Conservation (phyloP, 805 yeast species). For the Saccharomycopsis schoenii region DNA sequence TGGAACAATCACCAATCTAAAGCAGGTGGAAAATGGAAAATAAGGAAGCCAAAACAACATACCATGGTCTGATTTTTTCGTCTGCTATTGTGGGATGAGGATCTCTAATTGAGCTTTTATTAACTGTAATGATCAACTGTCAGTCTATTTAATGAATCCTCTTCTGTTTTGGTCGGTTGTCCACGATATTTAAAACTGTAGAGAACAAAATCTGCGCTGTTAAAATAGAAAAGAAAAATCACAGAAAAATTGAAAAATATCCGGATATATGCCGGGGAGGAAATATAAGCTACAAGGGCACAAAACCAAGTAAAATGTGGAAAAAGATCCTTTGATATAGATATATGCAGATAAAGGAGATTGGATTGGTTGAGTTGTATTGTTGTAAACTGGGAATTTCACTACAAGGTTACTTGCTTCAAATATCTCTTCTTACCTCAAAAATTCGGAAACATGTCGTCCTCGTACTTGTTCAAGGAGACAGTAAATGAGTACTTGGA, state of each 20-base stretch:
- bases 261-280: not conserved
- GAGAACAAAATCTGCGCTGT: not conserved
- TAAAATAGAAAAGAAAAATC: not conserved
- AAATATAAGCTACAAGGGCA: not conserved
- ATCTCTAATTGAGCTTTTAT: no score
- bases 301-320: not conserved
- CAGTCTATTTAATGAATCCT: no score
- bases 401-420: no score
- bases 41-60: not conserved
- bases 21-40: no score
- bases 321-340: not conserved
- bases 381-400: no score
- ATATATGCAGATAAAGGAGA: no score
- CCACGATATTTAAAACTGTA: not conserved
- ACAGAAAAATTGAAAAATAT: not conserved
- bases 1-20: no score
- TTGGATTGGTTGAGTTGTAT: no score
- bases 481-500: constrained; percentile 85
- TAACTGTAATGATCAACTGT: not conserved
- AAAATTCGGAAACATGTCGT: not conserved
- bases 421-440: not conserved
- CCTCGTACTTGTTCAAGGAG: constrained; percentile 40
- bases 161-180: not conserved
- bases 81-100: not conserved
- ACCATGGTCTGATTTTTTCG: not conserved